Evolutionary conservation across 2,329 filamentous ascomycete species (phyloP).

Genomic region (Trichoderma endophyticum): DNA sequence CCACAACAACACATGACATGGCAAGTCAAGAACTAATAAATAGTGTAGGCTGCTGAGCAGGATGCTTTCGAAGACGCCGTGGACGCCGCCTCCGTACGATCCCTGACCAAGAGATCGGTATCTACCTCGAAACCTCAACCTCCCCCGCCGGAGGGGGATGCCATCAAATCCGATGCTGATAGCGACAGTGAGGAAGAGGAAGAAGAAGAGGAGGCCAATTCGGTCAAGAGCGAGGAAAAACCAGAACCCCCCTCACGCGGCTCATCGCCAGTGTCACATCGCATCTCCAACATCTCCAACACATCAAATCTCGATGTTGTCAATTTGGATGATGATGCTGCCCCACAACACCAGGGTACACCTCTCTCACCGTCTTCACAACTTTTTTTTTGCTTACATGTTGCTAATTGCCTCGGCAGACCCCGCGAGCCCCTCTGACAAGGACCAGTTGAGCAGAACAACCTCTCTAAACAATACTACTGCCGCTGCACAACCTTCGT

Average conservation of each 20-base stretch:
- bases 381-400: neutral
- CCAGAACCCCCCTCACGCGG: slow-evolving; percentile 28
- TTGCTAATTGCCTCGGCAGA: slow-evolving; percentile 26
- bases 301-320: slow-evolving; percentile 57
- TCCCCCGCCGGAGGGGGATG: slow-evolving; percentile 8
- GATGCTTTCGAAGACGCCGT: slow-evolving; percentile 75
- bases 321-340: slow-evolving; percentile 60
- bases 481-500: slow-evolving; percentile 65
- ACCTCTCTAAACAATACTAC: slow-evolving; percentile 70
- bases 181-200: slow-evolving; percentile 18
- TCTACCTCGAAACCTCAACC: slow-evolving; percentile 35
- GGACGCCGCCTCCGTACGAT: slow-evolving; percentile 62
- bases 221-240: slow-evolving; percentile 23
- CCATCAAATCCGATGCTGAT: slow-evolving; percentile 22
- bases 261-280: slow-evolving; percentile 41
- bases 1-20: slow-evolving; percentile 8
- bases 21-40: slow-evolving; percentile 22
- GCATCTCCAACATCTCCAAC: slow-evolving; percentile 47
- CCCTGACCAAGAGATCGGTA: slow-evolving; percentile 52
- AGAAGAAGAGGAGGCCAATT: slow-evolving; percentile 10
- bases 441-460: slow-evolving; percentile 49
- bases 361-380: slow-evolving; percentile 5
- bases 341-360: slow-evolving; percentile 36
- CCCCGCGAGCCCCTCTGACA: slow-evolving; percentile 33
- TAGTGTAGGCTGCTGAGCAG: slow-evolving; percentile 30